phyloP scores from a whole-genome alignment of 179 eudicot genomes.

The Camellia oleifera region DNA sequence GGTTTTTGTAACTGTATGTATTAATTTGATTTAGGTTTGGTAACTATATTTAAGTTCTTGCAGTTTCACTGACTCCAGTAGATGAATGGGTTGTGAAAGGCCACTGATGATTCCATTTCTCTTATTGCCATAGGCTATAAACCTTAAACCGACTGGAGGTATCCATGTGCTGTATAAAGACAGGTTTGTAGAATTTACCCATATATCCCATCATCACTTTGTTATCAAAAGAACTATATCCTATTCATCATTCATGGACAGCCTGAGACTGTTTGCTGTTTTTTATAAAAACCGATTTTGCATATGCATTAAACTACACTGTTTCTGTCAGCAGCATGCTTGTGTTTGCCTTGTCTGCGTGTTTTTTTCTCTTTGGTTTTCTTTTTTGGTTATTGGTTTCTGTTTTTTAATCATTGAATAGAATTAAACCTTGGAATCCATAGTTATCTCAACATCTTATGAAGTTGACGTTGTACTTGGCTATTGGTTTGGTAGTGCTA shows the following conservation, averaged over 20 bases:
- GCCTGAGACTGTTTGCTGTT: not conserved
- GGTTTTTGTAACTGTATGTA: not conserved
- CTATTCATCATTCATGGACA: not conserved
- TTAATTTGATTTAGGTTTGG: not conserved
- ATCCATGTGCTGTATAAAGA: conserved; percentile 57
- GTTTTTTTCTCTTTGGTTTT: too few species aligned
- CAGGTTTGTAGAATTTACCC: conserved; percentile 45
- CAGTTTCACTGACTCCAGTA: not conserved
- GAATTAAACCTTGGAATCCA: not conserved
- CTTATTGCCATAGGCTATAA: conserved; percentile 62
- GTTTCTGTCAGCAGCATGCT: not conserved
- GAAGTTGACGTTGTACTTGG: not conserved
- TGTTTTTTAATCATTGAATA: not conserved
- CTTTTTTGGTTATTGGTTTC: not conserved
- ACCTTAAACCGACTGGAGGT: conserved; percentile 73
- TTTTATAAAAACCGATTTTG: not conserved
- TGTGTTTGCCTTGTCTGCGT: not conserved
- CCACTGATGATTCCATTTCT: conserved; percentile 18
- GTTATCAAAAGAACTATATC: not conserved
- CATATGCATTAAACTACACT: not conserved
- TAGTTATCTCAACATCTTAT: not conserved
- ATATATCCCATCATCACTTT: not conserved
- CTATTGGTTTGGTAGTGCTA: not conserved
- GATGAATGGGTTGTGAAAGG: not conserved
- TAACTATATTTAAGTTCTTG: not conserved